Percentiles rank a stretch among this genome's conserved stretches.
phyloP scores from a whole-genome alignment of 2,329 filamentous ascomycete genomes.

The Aspergillus sp. region DNA sequence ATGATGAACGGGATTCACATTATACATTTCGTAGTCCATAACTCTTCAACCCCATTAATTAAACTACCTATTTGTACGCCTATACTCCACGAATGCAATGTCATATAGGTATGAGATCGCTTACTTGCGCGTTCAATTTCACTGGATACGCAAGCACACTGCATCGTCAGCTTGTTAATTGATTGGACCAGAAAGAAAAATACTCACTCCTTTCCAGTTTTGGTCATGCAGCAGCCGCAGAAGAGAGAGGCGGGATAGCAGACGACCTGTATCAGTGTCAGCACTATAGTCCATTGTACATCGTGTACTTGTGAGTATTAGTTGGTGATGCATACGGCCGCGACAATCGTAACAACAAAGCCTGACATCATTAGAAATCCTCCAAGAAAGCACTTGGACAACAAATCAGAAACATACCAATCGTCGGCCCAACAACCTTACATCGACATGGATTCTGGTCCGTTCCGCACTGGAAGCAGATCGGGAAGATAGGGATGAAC shows the following conservation, averaged over 20 bases:
- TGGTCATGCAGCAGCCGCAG: constrained; percentile 51
- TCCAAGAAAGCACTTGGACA: neutral
- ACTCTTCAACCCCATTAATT: neutral
- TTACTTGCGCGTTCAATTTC: constrained; percentile 46
- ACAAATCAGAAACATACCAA: constrained; percentile 31
- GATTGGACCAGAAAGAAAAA: neutral
- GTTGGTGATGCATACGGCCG: constrained; percentile 39
- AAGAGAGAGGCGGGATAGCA: constrained; percentile 52
- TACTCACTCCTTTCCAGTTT: constrained; percentile 48
- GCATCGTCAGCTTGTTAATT: constrained; percentile 5
- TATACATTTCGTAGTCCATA: neutral
- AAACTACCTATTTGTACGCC: neutral
- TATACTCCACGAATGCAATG: neutral
- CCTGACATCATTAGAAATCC: constrained; percentile 16
- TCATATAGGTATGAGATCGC: constrained; percentile 40
- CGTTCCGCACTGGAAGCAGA: constrained; percentile 52
- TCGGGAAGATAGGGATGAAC: constrained; percentile 43
- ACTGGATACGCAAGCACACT: constrained; percentile 49
- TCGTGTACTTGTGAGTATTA: neutral
- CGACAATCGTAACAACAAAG: constrained; percentile 42
- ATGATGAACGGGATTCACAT: neutral
- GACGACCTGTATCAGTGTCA: constrained; percentile 34
- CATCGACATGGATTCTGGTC: constrained; percentile 53
- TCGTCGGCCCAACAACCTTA: constrained; percentile 50
- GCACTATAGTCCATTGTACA: too few species aligned